These are phyloP conservation scores for Penicillium sp. DNA, from an alignment of 2,329 filamentous ascomycete genomes.

Conservation along the genomic window DNA sequence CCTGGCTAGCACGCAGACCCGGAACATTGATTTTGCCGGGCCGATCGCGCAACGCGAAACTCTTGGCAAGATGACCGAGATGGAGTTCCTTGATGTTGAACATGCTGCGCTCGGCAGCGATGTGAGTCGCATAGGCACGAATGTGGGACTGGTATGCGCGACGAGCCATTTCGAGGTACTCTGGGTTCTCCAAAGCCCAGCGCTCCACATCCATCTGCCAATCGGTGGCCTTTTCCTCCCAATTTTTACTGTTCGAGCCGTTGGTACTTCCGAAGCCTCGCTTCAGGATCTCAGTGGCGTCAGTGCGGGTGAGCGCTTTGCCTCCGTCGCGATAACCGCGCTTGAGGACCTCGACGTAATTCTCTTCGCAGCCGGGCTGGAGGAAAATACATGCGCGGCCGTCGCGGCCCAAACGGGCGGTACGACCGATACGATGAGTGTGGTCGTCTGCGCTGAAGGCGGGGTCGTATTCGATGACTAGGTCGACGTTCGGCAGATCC, in stretches of 20 bases:
- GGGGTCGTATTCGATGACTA: conserved; percentile 94
- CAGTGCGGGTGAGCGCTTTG: conserved; percentile 60
- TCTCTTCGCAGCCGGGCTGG: conserved; percentile 85
- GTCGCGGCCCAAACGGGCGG: conserved; percentile 84
- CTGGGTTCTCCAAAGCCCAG: conserved; percentile 62
- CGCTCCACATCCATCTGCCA: conserved; percentile 66
- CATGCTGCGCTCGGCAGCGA: conserved; percentile 75
- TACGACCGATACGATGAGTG: conserved; percentile 89
- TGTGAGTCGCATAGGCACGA: conserved; percentile 90
- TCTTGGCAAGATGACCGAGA: conserved; percentile 89
- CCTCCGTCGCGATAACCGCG: conserved; percentile 65
- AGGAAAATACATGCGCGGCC: conserved; percentile 88
- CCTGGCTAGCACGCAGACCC: conserved; percentile 49
- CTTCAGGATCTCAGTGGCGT: conserved; percentile 65
- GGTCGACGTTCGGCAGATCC: conserved; percentile 89
- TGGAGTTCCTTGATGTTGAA: conserved; percentile 93
- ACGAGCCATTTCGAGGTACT: conserved; percentile 74
- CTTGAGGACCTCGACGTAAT: conserved; percentile 76
- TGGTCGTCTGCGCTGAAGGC: conserved; percentile 93
- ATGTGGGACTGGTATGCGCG: conserved; percentile 90
- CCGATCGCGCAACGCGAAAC: conserved; percentile 83
- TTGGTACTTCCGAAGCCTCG: conserved; percentile 58
- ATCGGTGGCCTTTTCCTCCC: conserved; percentile 66
- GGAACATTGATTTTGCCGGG: conserved; percentile 70
- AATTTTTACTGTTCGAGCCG: conserved; percentile 49